Percentiles rank a stretch among this genome's conserved stretches.
Evolutionary conservation across 805 yeast species (phyloP).

Genomic region (Schwanniomyces occidentalis): DNA sequence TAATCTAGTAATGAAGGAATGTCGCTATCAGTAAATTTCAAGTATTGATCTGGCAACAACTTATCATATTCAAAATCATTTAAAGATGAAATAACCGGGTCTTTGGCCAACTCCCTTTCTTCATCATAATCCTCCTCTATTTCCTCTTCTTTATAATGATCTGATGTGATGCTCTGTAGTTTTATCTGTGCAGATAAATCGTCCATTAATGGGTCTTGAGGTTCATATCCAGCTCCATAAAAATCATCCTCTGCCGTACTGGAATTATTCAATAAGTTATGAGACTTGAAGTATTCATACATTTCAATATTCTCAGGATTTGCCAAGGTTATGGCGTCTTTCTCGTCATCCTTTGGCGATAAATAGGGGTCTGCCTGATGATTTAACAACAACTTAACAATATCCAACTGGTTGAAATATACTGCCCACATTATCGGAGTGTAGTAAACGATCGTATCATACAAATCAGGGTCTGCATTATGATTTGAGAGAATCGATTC

Average conservation of each 20-base stretch:
- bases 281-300: slow-evolving; percentile 57
- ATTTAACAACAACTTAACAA: slow-evolving; percentile 57
- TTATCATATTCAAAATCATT: slow-evolving; percentile 57
- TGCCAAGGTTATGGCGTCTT: slow-evolving; percentile 59
- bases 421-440: slow-evolving; percentile 90
- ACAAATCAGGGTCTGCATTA: slow-evolving; percentile 48
- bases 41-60: slow-evolving; percentile 56
- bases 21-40: slow-evolving; percentile 60
- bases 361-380: slow-evolving; percentile 64
- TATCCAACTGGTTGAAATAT: slow-evolving; percentile 53
- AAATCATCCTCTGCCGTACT: slow-evolving; percentile 17
- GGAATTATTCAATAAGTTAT: slow-evolving; percentile 31
- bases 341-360: slow-evolving; percentile 27
- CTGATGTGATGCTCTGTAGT: slow-evolving; percentile 31
- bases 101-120: slow-evolving; percentile 31
- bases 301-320: slow-evolving; percentile 53
- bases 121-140: slow-evolving; percentile 19
- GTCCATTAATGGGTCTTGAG: slow-evolving; percentile 29
- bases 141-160: slow-evolving; percentile 13
- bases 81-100: slow-evolving; percentile 26
- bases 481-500: slow-evolving; percentile 46
- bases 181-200: slow-evolving; percentile 35
- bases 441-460: slow-evolving; percentile 53
- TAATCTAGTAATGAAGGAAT: slow-evolving; percentile 51
- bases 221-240: slow-evolving; percentile 12